phyloP scores from a whole-genome alignment of 805 yeast genomes.

The Candida silvatica region DNA sequence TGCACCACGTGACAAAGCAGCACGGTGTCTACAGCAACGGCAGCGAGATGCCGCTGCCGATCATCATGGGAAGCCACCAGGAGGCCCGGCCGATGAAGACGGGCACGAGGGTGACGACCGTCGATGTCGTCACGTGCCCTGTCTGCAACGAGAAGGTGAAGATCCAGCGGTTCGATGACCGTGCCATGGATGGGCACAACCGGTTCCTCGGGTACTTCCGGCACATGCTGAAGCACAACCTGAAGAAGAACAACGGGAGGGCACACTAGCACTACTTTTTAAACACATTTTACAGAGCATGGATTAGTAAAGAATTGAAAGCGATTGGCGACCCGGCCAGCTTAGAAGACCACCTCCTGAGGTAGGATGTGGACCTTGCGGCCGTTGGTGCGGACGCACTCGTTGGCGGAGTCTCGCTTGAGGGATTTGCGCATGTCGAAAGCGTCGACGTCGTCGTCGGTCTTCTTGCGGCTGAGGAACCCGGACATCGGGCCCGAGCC shows the following conservation, averaged over 20 bases:
- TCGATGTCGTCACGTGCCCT: slow-evolving; percentile 17
- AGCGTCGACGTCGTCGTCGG: slow-evolving; percentile 72
- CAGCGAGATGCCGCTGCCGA: slow-evolving; percentile 20
- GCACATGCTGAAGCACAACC: slow-evolving; percentile 14
- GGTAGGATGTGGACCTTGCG: slow-evolving; percentile 53
- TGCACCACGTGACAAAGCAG: slow-evolving; percentile 24
- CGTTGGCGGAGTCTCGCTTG: slow-evolving; percentile 43
- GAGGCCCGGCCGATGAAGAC: slow-evolving; percentile 2
- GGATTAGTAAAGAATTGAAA: neutral
- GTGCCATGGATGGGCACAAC: slow-evolving; percentile 6
- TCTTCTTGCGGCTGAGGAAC: slow-evolving; percentile 28
- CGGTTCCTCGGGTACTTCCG: slow-evolving; percentile 20
- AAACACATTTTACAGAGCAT: neutral
- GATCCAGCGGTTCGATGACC: slow-evolving; percentile 8
- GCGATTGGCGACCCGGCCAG: too few species aligned
- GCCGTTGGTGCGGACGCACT: slow-evolving; percentile 55
- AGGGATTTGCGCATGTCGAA: slow-evolving; percentile 74
- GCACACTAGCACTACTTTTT: neutral
- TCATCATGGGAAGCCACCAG: slow-evolving; percentile 9
- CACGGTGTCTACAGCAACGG: slow-evolving; percentile 27
- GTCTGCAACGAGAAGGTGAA: slow-evolving; percentile 14
- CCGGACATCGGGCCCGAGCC: slow-evolving; percentile 26
- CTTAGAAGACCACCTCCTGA: slow-evolving; percentile 51
- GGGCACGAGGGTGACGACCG: neutral
- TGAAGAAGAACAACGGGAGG: slow-evolving; percentile 2